Evolutionary conservation across 1,284 basidiomycete species (phyloP).

Genomic region (Peniophora sp.): DNA sequence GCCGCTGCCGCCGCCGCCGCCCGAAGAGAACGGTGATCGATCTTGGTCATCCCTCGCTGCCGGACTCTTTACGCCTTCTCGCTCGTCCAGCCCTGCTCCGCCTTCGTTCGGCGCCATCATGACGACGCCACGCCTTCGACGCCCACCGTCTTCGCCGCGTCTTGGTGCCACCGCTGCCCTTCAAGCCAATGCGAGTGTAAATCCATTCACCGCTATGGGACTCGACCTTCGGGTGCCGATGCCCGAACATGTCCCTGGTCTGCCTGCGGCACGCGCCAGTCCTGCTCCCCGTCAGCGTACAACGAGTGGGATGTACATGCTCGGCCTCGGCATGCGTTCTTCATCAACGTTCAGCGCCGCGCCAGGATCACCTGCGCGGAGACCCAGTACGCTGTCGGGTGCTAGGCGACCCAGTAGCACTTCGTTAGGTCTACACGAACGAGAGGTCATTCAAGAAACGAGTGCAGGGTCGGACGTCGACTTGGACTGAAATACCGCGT

Average conservation of each 20-base stretch:
- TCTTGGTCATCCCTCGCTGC: slow-evolving; percentile 55
- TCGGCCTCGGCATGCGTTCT: slow-evolving; percentile 40
- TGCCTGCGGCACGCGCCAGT: slow-evolving; percentile 11
- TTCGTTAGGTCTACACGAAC: too few species aligned
- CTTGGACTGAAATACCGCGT: too few species aligned
- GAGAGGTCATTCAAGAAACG: too few species aligned
- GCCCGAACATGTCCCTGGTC: slow-evolving; percentile 28
- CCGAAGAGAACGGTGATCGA: slow-evolving; percentile 11
- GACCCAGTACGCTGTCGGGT: too few species aligned
- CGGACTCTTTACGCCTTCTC: slow-evolving; percentile 31
- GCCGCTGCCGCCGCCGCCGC: slow-evolving; percentile 1
- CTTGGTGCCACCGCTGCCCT: background rate
- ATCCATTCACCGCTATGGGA: slow-evolving; percentile 33
- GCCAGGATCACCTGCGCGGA: background rate
- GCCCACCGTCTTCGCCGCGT: slow-evolving; percentile 30
- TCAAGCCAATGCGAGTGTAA: slow-evolving; percentile 13
- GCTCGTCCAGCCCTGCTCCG: slow-evolving; percentile 34
- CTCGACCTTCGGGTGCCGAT: slow-evolving; percentile 58
- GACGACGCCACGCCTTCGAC: slow-evolving; percentile 49
- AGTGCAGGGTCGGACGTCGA: too few species aligned
- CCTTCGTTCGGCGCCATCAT: slow-evolving; percentile 60
- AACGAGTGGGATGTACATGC: slow-evolving; percentile 53
- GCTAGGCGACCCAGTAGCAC: too few species aligned
- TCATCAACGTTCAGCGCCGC: slow-evolving; percentile 17
- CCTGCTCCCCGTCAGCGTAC: slow-evolving; percentile 31